phyloP scores from a whole-genome alignment of 805 yeast genomes.

The Kuraishia hungarica region DNA sequence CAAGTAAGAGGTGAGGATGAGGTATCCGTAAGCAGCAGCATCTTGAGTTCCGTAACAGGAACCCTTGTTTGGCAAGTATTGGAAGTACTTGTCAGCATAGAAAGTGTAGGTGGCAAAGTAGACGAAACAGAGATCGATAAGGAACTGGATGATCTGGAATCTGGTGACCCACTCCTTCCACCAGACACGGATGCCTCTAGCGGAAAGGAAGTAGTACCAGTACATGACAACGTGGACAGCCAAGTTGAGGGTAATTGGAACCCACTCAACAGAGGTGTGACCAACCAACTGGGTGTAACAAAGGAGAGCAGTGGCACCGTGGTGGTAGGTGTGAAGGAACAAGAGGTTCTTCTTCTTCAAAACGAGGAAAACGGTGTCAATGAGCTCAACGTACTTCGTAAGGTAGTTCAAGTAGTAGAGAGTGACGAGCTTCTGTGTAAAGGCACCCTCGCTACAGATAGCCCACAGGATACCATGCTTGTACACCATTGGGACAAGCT shows the following conservation, averaged over 20 bases:
- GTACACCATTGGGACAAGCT: constrained; percentile 68
- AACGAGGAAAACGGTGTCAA: constrained; percentile 88
- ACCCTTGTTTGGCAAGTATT: constrained; percentile 65
- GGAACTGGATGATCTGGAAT: constrained; percentile 88
- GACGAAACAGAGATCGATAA: constrained; percentile 82
- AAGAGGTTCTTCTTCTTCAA: constrained; percentile 86
- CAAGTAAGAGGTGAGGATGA: constrained; percentile 81
- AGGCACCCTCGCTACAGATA: constrained; percentile 69
- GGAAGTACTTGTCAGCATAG: constrained; percentile 64
- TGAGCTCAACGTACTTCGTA: constrained; percentile 80
- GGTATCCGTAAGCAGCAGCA: constrained; percentile 89
- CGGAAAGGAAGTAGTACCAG: constrained; percentile 91
- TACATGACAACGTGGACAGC: constrained; percentile 95
- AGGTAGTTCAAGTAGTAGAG: constrained; percentile 87
- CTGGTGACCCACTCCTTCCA: constrained; percentile 99
- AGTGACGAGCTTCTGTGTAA: constrained; percentile 77
- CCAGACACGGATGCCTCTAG: constrained; percentile 94
- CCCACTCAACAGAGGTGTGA: constrained; percentile 89
- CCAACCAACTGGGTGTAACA: constrained; percentile 94
- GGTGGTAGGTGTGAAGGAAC: constrained; percentile 93
- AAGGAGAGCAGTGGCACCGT: constrained; percentile 93
- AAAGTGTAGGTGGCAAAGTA: constrained; percentile 92
- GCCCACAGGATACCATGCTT: constrained; percentile 76
- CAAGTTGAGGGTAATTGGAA: constrained; percentile 80
- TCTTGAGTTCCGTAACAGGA: constrained; percentile 87